Evolutionary conservation across 257 asterid species (phyloP), one percentile per base, ranked within the genome.

Genomic region (Ilex aquifolium): DNA sequence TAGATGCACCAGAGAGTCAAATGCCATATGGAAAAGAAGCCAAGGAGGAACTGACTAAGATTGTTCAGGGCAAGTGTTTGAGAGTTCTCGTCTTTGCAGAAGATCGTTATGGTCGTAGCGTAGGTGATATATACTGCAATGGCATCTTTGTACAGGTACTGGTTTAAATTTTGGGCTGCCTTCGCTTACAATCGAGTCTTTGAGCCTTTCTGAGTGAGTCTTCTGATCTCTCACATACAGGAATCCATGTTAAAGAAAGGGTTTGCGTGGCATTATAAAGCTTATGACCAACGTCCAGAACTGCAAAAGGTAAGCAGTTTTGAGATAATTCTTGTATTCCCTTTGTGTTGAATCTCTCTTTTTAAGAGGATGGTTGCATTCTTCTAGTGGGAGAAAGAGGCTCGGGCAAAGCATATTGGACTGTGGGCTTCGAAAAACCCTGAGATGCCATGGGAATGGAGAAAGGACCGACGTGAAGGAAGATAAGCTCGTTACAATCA

Each of bases 361-460:
- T 44, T 60, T 32, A 56, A 36, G 13, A 44, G 15, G 3, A 11
- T 62, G 44, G 9, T 14, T 65, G 61, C 36, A 10, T 30, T 30
- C 3, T 15, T 76, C 57, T 30, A 93, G 99, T 93, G 96, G 96
- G 96, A 93, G 73, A 84, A 70, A 61, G 96, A 84, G 64, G 96
- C 97, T 21, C 78, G 89, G 56, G 91, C 88, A 10, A 93, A 90
- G 60, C 74, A 84, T 27, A 59, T 84, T 10, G 99, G 99, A 7
- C 52, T 88, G 58, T 93, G 99, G 96, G 80, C 95, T 0, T 59
- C 85, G 13, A 32, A 76, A 2, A 88, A 93, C 69, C 99, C 99
- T n/a, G 92, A 90, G 71, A 90, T 76, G 97, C 99, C 99, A 62
- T 90, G 96, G 99, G 96, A 93, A 63, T 90, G 97, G 96, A 85